These are phyloP conservation scores for Triticum urartu DNA, from an alignment of 176 grass and related monocot species.

Conservation along the genomic window DNA sequence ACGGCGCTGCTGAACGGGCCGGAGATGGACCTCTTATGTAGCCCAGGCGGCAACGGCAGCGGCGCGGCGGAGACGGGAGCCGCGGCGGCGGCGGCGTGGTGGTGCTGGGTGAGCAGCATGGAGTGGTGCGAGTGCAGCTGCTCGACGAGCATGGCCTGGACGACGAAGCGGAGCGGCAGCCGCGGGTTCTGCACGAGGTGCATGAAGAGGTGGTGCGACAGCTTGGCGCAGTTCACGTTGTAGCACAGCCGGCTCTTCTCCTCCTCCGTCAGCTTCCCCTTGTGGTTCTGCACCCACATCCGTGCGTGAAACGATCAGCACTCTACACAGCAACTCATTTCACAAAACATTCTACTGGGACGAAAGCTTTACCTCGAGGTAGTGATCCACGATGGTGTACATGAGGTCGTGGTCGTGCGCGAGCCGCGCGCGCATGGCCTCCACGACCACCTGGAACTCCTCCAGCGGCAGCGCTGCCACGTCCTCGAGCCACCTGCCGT, in stretches of 20 bases:
- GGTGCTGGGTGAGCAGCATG: conserved; percentile 42
- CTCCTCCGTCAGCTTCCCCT: conserved; percentile 78
- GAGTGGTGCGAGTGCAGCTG: conserved; percentile 90
- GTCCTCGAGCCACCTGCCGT: conserved; percentile 64
- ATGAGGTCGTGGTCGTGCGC: conserved; percentile 81
- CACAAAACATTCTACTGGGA: not conserved
- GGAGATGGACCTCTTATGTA: conserved; percentile 29
- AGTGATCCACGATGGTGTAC: conserved; percentile 76
- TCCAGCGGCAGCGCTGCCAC: conserved; percentile 46
- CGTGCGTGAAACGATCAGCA: not conserved
- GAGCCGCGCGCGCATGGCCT: conserved; percentile 60
- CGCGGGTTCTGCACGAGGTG: conserved; percentile 95
- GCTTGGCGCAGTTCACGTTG: conserved; percentile 80
- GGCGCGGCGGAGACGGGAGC: not conserved
- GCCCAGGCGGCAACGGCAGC: not conserved
- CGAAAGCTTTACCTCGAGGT: conserved; percentile 53
- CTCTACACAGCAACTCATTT: not conserved
- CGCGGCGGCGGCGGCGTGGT: not conserved
- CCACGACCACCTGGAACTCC: conserved; percentile 48
- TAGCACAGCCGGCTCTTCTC: conserved; percentile 77
- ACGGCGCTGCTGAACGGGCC: conserved; percentile 16
- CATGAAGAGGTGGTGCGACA: conserved; percentile 77
- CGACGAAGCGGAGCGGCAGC: conserved; percentile 93
- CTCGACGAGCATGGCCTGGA: conserved; percentile 97
- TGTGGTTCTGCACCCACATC: conserved; percentile 54